Evolutionary conservation across 768 basidiomycete species (phyloP), one percentile per base, ranked within the genome.

Genomic region (Clavaria fumosa): DNA sequence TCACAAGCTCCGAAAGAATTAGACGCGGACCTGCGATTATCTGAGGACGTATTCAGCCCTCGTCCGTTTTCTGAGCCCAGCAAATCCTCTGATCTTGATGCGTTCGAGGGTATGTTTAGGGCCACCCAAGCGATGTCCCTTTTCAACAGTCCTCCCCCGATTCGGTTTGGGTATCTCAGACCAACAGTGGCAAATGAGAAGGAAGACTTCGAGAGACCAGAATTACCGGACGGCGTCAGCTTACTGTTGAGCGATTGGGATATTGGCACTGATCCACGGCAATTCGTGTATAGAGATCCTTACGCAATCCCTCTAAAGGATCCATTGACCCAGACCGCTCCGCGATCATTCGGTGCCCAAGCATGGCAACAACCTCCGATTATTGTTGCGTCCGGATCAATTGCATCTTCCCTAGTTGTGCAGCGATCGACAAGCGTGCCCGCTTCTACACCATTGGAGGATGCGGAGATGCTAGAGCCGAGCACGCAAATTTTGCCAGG

Each of bases 401-500:
- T n/a, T n/a, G n/a, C n/a, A n/a, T n/a, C n/a, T n/a, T n/a, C n/a
- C n/a, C n/a, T n/a, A n/a, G n/a, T n/a, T n/a, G n/a, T n/a, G n/a
- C n/a, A n/a, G 46, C 23, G 45, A 40, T 26, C 34, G 42, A 24
- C 30, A 38, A 45, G 36, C 49, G 48, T 17, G 52, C 47, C 19
- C 22, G 37, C 33, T 23, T 37, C 28, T 22, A 33, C 21, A 7
- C n/a, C 22, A 2, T 19, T 33, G 7, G 31, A 40, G 31, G 22
- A 31, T 38, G 35, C 54, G 3, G 72, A 77, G 43, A 64, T 66
- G 12, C 44, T 57, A 11, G 58, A 70, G 56, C 55, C 62, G 23
- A 83, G 69, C 44, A 86, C 83, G 2, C 83, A 88, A 50, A 55
- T 76, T 5, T 52, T 82, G 7, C 70, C 82, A 3, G 83, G 84